phyloP scores from a whole-genome alignment of 2,329 filamentous ascomycete species.

The Paecilomyces fulvus region DNA sequence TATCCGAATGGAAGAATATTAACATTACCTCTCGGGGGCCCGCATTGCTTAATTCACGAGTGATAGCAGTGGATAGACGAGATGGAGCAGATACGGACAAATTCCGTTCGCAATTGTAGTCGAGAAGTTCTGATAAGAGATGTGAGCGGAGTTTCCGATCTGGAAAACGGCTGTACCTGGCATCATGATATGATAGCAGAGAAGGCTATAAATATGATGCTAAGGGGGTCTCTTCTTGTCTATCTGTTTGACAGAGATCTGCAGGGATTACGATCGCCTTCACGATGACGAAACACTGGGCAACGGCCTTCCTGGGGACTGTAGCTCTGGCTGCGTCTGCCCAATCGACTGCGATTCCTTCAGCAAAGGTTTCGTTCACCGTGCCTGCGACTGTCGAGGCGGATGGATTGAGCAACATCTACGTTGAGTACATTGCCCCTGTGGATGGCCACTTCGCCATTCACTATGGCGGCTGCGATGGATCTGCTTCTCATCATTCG shows the following conservation, averaged over 20 bases:
- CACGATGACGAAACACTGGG: background rate
- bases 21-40: background rate
- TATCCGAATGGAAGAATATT: background rate
- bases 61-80: background rate
- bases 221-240: background rate
- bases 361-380: background rate
- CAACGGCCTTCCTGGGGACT: background rate
- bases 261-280: background rate
- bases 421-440: background rate
- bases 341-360: background rate
- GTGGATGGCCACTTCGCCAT: background rate
- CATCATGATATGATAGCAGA: background rate
- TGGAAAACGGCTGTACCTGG: background rate
- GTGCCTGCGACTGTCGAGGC: background rate
- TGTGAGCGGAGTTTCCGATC: background rate
- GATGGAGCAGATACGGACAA: background rate
- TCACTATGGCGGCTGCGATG: background rate
- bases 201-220: background rate
- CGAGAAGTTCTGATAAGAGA: background rate
- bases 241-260: background rate
- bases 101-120: background rate
- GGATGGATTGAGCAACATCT: background rate
- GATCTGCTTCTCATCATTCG: background rate
- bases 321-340: background rate
- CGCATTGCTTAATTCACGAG: background rate